Base-by-base conservation (phyloP, 176 grass and related monocot species). In the Carex cristatella region DNA sequence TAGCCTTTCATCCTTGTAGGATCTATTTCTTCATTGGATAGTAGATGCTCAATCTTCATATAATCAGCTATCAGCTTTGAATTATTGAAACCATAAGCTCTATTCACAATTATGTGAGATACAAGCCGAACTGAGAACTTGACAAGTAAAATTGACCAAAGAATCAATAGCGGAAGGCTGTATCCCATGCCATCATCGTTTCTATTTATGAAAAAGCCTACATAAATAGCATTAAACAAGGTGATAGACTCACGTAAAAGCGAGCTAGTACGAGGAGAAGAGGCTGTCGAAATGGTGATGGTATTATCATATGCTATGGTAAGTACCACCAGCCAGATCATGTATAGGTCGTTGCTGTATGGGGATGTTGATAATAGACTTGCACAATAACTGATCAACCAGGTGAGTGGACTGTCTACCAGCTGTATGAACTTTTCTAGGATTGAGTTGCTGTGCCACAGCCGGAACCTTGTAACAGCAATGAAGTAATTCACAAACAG, bases 81-180 rank as follows among this genome's bases (percentile, higher is more conserved):
- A 68, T 79, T 92, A 6, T 63, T 74, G 27, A 54, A 44, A 8
- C 91, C 79, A 18, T 88, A 92, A 3, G 12, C 16, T 61, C 5
- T 51, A 7, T 83, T 57, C 79, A 68, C 83, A 23, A 46, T 44
- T 65, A 55, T 44, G 61, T 87, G 85, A 4, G 69, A 79, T 9
- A 89, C 55, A 23, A 89, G 48, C 61, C 85, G 86, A 40, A 61
- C 28, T 18, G 82, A 35, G 28, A 87, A 78, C 76, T 87, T 92
- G 65, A 69, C 37, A 14, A 88, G 48, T 72, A 83, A 72, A 19
- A 92, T 61, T 4, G 12, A 51, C 90, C 87, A 92, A 31, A 92
- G 85, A 10, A 57, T 85, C 68, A 83, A 82, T 37, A 89, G 82
- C 65, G 85, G 84, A 30, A 9, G 7, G 13, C 46, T 42, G 63